Percentiles rank a stretch among this genome's conserved stretches.
These are phyloP conservation scores for Dothideomycetes sp. DNA, from an alignment of 2,329 filamentous ascomycete species.

Conservation along the genomic window DNA sequence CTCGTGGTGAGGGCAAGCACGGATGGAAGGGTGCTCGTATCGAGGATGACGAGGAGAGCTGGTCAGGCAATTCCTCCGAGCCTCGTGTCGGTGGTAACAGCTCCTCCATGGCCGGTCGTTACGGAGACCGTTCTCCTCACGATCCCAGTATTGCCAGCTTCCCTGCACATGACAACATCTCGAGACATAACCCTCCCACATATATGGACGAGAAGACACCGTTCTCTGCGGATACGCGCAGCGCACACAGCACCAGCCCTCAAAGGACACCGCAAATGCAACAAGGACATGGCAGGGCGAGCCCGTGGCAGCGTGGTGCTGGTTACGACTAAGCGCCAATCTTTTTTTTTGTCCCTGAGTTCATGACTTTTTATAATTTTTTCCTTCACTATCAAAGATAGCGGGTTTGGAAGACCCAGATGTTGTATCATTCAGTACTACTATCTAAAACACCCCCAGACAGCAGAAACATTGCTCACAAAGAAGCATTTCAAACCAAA, in stretches of 20 bases:
- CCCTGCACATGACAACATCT: constrained; percentile 11
- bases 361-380: constrained; percentile 5
- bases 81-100: constrained; percentile 33
- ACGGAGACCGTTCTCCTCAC: constrained; percentile 21
- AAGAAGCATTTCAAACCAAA: too few species aligned
- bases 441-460: too few species aligned
- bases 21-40: constrained; percentile 44
- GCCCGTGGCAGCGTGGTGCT: constrained; percentile 57
- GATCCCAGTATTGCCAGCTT: constrained; percentile 14
- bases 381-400: background rate
- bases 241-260: constrained; percentile 13
- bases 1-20: constrained; percentile 61
- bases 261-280: constrained; percentile 17
- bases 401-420: too few species aligned
- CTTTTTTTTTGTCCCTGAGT: background rate
- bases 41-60: constrained; percentile 63
- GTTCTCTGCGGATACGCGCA: constrained; percentile 9
- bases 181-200: constrained; percentile 16
- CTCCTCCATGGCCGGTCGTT: constrained; percentile 25
- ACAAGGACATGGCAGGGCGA: constrained; percentile 42
- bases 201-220: constrained; percentile 13
- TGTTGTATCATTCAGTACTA: too few species aligned
- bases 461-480: too few species aligned
- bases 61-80: constrained; percentile 48
- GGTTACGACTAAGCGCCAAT: constrained; percentile 47